These are phyloP conservation scores for Pseudogymnoascus sp. DNA, from an alignment of 2,329 filamentous ascomycete genomes.

Conservation along the genomic window DNA sequence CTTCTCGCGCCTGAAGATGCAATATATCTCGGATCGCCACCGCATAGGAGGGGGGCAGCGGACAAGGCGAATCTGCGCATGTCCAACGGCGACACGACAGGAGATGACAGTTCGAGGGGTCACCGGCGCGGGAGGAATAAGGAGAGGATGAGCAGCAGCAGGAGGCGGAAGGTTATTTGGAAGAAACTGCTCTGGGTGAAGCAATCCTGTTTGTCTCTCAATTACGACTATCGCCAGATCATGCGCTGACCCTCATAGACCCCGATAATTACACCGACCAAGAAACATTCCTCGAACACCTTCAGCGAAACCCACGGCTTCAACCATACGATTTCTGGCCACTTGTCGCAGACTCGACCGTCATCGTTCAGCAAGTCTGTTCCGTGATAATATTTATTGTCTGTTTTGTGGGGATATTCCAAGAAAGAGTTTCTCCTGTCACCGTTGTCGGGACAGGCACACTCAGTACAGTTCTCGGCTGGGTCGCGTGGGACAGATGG, in stretches of 20 bases:
- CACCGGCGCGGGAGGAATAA: conserved; percentile 25
- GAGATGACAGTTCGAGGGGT: conserved; percentile 16
- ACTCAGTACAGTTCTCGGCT: conserved; percentile 75
- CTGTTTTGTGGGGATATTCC: conserved; percentile 85
- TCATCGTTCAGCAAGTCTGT: conserved; percentile 95
- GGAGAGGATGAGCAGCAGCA: conserved; percentile 43
- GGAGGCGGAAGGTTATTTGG: conserved; percentile 69
- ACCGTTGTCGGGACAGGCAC: conserved; percentile 82
- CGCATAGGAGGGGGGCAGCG: conserved; percentile 41
- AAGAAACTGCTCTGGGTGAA: conserved; percentile 98
- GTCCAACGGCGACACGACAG: conserved; percentile 22
- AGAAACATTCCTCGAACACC: conserved; percentile 89
- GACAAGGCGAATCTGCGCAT: conserved; percentile 36
- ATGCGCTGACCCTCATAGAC: conserved; percentile 47
- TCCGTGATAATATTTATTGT: conserved; percentile 92
- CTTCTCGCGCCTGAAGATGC: conserved; percentile 82
- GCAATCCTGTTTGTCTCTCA: conserved; percentile 65
- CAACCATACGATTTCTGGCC: conserved; percentile 98
- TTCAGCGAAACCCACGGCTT: conserved; percentile 88
- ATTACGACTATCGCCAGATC: background rate
- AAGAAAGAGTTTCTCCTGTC: conserved; percentile 82
- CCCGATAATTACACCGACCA: conserved; percentile 99
- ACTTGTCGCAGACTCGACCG: conserved; percentile 86
- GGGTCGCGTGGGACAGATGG: conserved; percentile 91
- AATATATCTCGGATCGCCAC: conserved; percentile 58